Evolutionary conservation across 2,329 filamentous ascomycete species (phyloP), one percentile per base, ranked within the genome.

Genomic region (Cladosporium sp.): DNA sequence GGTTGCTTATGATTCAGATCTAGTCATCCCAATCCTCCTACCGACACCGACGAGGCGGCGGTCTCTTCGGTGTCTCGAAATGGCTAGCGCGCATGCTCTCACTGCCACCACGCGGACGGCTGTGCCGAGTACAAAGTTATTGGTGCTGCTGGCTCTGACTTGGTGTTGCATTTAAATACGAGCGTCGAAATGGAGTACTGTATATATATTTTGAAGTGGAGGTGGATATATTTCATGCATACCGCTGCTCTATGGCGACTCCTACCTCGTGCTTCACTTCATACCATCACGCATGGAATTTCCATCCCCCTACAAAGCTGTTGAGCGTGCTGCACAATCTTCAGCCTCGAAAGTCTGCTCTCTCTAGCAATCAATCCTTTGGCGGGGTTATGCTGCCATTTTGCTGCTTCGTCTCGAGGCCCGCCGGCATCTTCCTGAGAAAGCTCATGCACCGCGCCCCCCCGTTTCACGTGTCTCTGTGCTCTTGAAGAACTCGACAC

Each of bases 51-150:
- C 21, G n/a, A 23, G 7, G 33, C 55, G 55, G 53, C 55, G 55
- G 31, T 40, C 29, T 57, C 55, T 29, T 23, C 60, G 60, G 60
- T 62, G 46, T 62, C 49, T 40, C 60, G 49, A 62, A 53, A 2
- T n/a, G 23, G 52, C 29, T 55, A 55, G 52, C n/a, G 52, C 28
- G 26, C 18, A 4, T 16, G 26, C 10, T 11, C 56, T 23, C 58
- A 61, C 44, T 50, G 58, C 58, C 56, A 21, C 56, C 56, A 44
- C 46, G 40, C n/a, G 26, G 46, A 35, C 21, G 40, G 52, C 52
- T 55, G 52, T 31, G 52, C 52, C 52, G 52, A 55, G 52, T 33
- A 33, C 18, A 12, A 33, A 55, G 10, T 14, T 33, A 55, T 46
- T 3, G n/a, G n/a, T 46, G 40, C 21, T 52, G 52, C 29, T 55